Evolutionary conservation across 768 basidiomycete genomes (phyloP).

Genomic region (Erythrobasidium yunnanense): DNA sequence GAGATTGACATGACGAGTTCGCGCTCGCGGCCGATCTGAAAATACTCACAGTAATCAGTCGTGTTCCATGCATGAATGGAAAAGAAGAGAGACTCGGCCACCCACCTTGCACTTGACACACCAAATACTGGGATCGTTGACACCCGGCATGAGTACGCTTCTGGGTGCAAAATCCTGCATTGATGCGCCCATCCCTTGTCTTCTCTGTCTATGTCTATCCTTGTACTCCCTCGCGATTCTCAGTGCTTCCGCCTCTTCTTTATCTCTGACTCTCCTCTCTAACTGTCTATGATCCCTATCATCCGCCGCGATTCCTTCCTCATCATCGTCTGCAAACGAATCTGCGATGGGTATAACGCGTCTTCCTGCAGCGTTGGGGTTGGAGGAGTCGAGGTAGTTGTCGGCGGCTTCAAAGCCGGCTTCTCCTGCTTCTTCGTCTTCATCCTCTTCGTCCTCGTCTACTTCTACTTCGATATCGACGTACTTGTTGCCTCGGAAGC

Average conservation of each 20-base stretch:
- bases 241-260: slow-evolving; percentile 50
- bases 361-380: slow-evolving; percentile 55
- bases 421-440: slow-evolving; percentile 55
- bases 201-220: slow-evolving; percentile 60
- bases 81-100: slow-evolving; percentile 29
- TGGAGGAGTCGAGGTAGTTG: slow-evolving; percentile 50
- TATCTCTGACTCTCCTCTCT: slow-evolving; percentile 38
- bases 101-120: slow-evolving; percentile 82
- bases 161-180: slow-evolving; percentile 81
- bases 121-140: slow-evolving; percentile 91
- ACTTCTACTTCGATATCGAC: slow-evolving; percentile 93
- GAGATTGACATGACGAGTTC: slow-evolving; percentile 89
- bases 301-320: slow-evolving; percentile 43
- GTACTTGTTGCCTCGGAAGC: slow-evolving; percentile 58
- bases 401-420: slow-evolving; percentile 43
- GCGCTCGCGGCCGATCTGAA: slow-evolving; percentile 75
- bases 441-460: slow-evolving; percentile 92
- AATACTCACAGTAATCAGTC: too few species aligned
- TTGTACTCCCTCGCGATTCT: slow-evolving; percentile 43
- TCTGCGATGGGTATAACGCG: slow-evolving; percentile 90
- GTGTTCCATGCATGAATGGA: too few species aligned
- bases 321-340: slow-evolving; percentile 57
- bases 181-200: slow-evolving; percentile 43
- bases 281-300: slow-evolving; percentile 39
- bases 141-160: slow-evolving; percentile 85